A percentile compares a stretch with the other conserved stretches of the same genome.
These are phyloP conservation scores for Neurospora sp. DNA, from an alignment of 495 filamentous ascomycete species.

Conservation along the genomic window DNA sequence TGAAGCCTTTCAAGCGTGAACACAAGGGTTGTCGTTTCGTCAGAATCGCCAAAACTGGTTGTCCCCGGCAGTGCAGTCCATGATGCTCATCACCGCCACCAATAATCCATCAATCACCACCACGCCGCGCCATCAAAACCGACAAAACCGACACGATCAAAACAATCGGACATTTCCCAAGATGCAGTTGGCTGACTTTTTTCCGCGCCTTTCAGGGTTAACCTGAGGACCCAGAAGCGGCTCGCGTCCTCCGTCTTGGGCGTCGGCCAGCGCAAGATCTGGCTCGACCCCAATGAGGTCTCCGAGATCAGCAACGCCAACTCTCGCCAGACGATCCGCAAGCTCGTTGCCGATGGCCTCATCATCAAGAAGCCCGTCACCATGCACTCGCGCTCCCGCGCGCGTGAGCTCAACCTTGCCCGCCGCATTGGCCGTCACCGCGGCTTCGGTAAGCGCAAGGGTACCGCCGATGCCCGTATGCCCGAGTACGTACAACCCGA, in stretches of 20 bases:
- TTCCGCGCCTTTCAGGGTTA: slow-evolving; percentile 61
- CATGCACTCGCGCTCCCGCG: slow-evolving; percentile 96
- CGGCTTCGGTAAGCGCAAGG: slow-evolving; percentile 99
- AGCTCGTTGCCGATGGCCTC: slow-evolving; percentile 98
- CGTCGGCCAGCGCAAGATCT: slow-evolving; percentile 99
- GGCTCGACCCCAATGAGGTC: slow-evolving; percentile 99
- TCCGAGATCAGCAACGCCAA: slow-evolving; percentile 99
- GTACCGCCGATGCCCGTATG: slow-evolving; percentile 99
- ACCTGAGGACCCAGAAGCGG: slow-evolving; percentile 99
- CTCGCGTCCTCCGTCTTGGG: slow-evolving; percentile 95
- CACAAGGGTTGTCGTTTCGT: slow-evolving; percentile 2
- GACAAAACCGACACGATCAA: background rate
- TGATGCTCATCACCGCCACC: background rate
- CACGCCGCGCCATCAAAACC: background rate
- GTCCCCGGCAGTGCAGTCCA: background rate
- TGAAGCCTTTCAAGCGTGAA: slow-evolving; percentile 2
- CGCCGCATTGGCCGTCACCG: slow-evolving; percentile 90
- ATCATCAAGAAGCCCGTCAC: slow-evolving; percentile 99
- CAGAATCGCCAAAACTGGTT: background rate
- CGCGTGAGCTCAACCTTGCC: slow-evolving; percentile 81
- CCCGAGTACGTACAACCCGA: slow-evolving; percentile 60
- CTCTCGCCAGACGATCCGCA: slow-evolving; percentile 99
- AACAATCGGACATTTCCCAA: background rate
- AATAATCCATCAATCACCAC: slow-evolving; percentile 3
- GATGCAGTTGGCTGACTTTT: slow-evolving; percentile 23